phyloP scores from a whole-genome alignment of 192 early-diverging fungal genomes.

The Powellomyces hirtus region DNA sequence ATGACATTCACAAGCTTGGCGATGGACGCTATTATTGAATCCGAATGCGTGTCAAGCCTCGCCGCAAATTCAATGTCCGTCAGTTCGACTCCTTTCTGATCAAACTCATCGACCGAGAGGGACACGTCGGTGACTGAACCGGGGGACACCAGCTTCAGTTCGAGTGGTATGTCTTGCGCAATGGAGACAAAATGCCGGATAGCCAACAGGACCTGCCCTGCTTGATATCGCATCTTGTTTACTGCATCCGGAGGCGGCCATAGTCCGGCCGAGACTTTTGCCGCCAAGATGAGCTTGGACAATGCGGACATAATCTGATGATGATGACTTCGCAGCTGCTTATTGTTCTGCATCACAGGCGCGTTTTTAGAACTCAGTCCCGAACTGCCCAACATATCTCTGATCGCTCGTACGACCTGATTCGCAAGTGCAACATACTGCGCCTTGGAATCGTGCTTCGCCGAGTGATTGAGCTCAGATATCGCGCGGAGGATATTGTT shows the following conservation, averaged over 20 bases:
- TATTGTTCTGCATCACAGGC: conserved; percentile 61
- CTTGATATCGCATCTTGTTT: conserved; percentile 74
- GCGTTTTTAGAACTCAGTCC: conserved; percentile 70
- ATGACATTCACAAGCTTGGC: conserved; percentile 38
- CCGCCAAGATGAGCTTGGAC: conserved; percentile 79
- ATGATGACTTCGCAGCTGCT: conserved; percentile 66
- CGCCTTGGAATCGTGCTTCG: conserved; percentile 46
- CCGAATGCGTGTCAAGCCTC: conserved; percentile 36
- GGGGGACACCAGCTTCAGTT: conserved; percentile 32
- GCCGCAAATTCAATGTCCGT: conserved; percentile 38
- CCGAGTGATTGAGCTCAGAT: conserved; percentile 41
- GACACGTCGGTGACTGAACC: conserved; percentile 4
- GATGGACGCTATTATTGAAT: conserved; percentile 36
- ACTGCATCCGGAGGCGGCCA: conserved; percentile 89
- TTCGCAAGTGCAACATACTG: conserved; percentile 57
- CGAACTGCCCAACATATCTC: conserved; percentile 82
- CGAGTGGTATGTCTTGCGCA: conserved; percentile 57
- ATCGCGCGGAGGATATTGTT: conserved; percentile 49
- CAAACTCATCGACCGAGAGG: conserved; percentile 36
- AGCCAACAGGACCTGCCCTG: conserved; percentile 75
- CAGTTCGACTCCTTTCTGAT: conserved; percentile 35
- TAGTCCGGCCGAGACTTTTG: conserved; percentile 78
- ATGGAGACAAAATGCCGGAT: conserved; percentile 77
- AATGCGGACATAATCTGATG: conserved; percentile 74
- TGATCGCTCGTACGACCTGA: conserved; percentile 71